Base-by-base conservation (phyloP, 2,329 filamentous ascomycete genomes). In the Venturia nashicola region DNA sequence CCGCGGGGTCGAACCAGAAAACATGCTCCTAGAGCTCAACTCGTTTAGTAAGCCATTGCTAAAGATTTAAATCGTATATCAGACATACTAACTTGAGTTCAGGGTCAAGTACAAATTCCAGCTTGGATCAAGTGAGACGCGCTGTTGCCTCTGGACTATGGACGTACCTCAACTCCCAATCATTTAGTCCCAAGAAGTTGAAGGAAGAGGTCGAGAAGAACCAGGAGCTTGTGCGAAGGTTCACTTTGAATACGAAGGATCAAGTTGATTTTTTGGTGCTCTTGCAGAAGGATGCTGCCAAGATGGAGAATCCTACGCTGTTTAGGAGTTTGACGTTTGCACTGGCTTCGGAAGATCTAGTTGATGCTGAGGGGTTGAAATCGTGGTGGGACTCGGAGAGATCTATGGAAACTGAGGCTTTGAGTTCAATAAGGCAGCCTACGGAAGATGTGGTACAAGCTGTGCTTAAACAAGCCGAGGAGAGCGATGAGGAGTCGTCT, bases 21-120 rank as follows among this genome's bases (percentile, higher is more conserved):
- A 96, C 67, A 92, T 96, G 70, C 91, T 93, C 73, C 83, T 97
- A 42, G 94, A 99, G 73, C 89, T 99, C 67, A 96, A 92, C 79
- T 90, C 91, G 59, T 81, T 97, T n/a, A 88, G 93, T 12, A 90
- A 99, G 74, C 36, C 32, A 32, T 27, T 16, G 36, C 40, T 9
- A 57, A 18, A 36, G 4, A 9, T 8, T 8, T 18, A 14, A 36
- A 36, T 18, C 4, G n/a, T 7, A 57, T 5, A 36, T 6, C 27
- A 34, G 32, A 7, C 51, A 36, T 36, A 36, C 32, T 57, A 4
- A 57, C 32, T 6, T 34, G 16, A 8, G n/a, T n/a, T 32, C 6
- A 57, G 51, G 51, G 5, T 36, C 32, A 36, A 88, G 87, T 63
- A 90, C 89, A 70, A 91, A 97, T 71, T 94, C 94, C 2, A 92